Evolutionary conservation across 805 yeast species (phyloP).

Genomic region (Hanseniaspora valbyensis): DNA sequence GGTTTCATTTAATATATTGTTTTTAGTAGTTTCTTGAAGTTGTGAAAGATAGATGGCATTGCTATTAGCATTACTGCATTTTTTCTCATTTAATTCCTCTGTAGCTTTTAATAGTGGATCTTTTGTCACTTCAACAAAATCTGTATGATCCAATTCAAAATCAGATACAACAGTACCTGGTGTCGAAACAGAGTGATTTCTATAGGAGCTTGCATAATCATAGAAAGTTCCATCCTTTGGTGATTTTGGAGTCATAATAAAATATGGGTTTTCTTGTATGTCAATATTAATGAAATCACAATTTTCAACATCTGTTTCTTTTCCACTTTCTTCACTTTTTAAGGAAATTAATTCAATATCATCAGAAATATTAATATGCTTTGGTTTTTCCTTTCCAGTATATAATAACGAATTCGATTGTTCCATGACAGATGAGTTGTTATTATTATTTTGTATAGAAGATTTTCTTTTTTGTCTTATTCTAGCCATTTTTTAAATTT

Average conservation of each 20-base stretch:
- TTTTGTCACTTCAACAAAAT: constrained; percentile 12
- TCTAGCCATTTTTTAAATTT: not conserved
- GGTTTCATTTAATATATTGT: not conserved
- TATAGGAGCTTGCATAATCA: constrained; percentile 17
- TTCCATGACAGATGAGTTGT: no score
- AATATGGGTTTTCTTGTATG: constrained; percentile 16
- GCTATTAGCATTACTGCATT: no score
- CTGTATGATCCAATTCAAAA: constrained; percentile 18
- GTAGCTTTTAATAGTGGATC: not conserved
- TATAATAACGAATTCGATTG: no score
- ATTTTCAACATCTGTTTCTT: not conserved
- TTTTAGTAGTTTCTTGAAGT: not conserved
- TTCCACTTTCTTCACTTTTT: not conserved
- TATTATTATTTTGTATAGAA: no score
- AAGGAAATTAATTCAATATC: not conserved
- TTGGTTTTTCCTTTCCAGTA: not conserved
- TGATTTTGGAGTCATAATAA: constrained; percentile 34
- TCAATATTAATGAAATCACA: not conserved
- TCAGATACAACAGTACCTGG: constrained; percentile 11
- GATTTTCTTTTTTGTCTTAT: not conserved
- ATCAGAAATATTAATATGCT: not conserved
- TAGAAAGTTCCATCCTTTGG: constrained; percentile 31
- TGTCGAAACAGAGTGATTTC: not conserved
- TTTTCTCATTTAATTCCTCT: not conserved
- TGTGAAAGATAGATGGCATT: no score